phyloP scores from a whole-genome alignment of 179 eudicot species.

The Beta lomatogona region DNA sequence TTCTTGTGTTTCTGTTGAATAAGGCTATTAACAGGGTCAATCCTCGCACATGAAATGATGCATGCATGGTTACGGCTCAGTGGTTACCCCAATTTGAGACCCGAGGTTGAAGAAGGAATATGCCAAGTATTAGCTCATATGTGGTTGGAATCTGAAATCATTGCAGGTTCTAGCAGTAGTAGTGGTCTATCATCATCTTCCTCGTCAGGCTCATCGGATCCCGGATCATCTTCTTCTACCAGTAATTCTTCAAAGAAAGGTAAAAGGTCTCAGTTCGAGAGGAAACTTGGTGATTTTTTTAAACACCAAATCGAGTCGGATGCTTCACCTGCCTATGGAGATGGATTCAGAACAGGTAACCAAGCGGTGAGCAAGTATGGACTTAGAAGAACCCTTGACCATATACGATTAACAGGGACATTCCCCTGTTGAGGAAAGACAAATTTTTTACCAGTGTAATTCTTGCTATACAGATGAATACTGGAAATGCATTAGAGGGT shows the following conservation, averaged over 20 bases:
- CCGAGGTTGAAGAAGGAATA: constrained; percentile 97
- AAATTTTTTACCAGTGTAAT: constrained; percentile 15
- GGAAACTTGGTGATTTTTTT: constrained; percentile 90
- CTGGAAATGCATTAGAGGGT: constrained; percentile 8
- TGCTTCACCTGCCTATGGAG: constrained; percentile 89
- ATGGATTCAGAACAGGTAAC: constrained; percentile 88
- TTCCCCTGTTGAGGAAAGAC: constrained; percentile 55
- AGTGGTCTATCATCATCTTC: constrained; percentile 54
- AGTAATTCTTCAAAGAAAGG: constrained; percentile 86
- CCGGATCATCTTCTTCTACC: constrained; percentile 39
- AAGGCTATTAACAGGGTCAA: constrained; percentile 92
- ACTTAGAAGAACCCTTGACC: constrained; percentile 86
- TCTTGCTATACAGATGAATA: constrained; percentile 27
- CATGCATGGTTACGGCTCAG: constrained; percentile 97
- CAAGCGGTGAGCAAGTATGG: constrained; percentile 87
- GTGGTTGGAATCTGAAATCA: constrained; percentile 99
- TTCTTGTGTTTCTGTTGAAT: constrained; percentile 7
- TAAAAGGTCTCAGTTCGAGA: constrained; percentile 83
- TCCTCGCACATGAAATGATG: constrained; percentile 99
- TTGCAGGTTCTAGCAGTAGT: constrained; percentile 67
- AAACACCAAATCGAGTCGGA: constrained; percentile 96
- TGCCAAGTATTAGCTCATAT: constrained; percentile 98
- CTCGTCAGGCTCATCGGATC: constrained; percentile 33
- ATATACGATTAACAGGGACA: constrained; percentile 75
- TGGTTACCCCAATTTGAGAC: constrained; percentile 81